phyloP scores from a whole-genome alignment of 768 basidiomycete species.

The Rhizopogon sp. region DNA sequence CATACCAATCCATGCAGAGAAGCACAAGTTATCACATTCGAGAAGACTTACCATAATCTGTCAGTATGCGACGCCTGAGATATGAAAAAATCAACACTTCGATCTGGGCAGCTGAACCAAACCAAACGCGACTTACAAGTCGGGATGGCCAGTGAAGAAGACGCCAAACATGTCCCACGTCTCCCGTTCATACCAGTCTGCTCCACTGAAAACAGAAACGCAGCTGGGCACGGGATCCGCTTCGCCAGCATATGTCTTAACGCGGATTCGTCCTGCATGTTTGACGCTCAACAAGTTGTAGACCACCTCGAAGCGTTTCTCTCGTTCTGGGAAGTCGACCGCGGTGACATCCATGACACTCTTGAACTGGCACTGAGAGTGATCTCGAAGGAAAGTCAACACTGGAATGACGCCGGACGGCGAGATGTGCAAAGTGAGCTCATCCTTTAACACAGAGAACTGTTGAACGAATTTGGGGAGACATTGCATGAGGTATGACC shows the following conservation, averaged over 20 bases:
- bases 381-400: slow-evolving; percentile 90
- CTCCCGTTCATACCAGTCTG: slow-evolving; percentile 99
- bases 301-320: slow-evolving; percentile 94
- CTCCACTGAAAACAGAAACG: slow-evolving; percentile 76
- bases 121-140: slow-evolving; percentile 59
- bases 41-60: slow-evolving; percentile 77
- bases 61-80: slow-evolving; percentile 87
- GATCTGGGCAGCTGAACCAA: background rate
- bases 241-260: slow-evolving; percentile 97
- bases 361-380: slow-evolving; percentile 94
- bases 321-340: slow-evolving; percentile 90
- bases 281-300: slow-evolving; percentile 87
- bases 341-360: slow-evolving; percentile 89
- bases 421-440: slow-evolving; percentile 82
- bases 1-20: background rate
- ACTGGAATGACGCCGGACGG: slow-evolving; percentile 82
- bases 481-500: slow-evolving; percentile 88
- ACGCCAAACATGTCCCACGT: slow-evolving; percentile 98
- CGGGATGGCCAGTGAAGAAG: slow-evolving; percentile 94
- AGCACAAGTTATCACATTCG: background rate
- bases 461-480: slow-evolving; percentile 98
- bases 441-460: slow-evolving; percentile 95
- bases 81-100: background rate
- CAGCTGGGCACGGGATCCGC: slow-evolving; percentile 86
- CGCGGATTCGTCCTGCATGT: slow-evolving; percentile 80